Conservation (phyloP, 1,139 yeast genomes). For the Candida tetrigidarum region DNA sequence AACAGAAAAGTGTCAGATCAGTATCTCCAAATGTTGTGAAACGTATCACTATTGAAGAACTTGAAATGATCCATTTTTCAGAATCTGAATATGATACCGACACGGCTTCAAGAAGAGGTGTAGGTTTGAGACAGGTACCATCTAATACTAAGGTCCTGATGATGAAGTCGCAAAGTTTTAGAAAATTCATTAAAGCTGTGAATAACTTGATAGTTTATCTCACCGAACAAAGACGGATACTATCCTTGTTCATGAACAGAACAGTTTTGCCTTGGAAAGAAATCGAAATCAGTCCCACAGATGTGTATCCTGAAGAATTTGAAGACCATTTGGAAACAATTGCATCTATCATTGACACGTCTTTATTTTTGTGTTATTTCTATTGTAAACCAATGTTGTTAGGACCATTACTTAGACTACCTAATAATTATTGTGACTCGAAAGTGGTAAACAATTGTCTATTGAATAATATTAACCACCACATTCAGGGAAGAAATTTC, state of each 20-base stretch:
- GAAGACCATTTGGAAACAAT: slow-evolving; percentile 24
- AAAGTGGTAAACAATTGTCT: slow-evolving; percentile 62
- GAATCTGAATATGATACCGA: slow-evolving; percentile 27
- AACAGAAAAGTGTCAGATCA: slow-evolving; percentile 7
- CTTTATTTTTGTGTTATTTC: slow-evolving; percentile 76
- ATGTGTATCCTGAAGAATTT: slow-evolving; percentile 35
- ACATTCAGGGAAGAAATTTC: slow-evolving; percentile 27
- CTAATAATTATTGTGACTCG: slow-evolving; percentile 73
- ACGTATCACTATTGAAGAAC: slow-evolving; percentile 31
- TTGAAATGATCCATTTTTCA: slow-evolving; percentile 17
- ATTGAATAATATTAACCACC: slow-evolving; percentile 29
- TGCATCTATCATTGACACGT: slow-evolving; percentile 71
- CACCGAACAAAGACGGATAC: slow-evolving; percentile 57
- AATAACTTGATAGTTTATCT: slow-evolving; percentile 57
- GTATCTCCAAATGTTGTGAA: slow-evolving; percentile 32
- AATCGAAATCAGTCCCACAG: slow-evolving; percentile 40
- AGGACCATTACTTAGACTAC: slow-evolving; percentile 80
- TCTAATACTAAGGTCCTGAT: slow-evolving; percentile 20
- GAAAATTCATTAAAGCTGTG: slow-evolving; percentile 47
- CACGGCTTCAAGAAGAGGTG: slow-evolving; percentile 25
- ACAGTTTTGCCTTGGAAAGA: slow-evolving; percentile 50
- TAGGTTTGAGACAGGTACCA: slow-evolving; percentile 1
- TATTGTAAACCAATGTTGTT: slow-evolving; percentile 70
- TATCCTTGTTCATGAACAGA: slow-evolving; percentile 40
- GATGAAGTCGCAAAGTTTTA: slow-evolving; percentile 18